A percentile compares a stretch with the other conserved stretches of the same genome.
phyloP scores from a whole-genome alignment of 306 rosid genomes.

The Astragalus membranaceus region DNA sequence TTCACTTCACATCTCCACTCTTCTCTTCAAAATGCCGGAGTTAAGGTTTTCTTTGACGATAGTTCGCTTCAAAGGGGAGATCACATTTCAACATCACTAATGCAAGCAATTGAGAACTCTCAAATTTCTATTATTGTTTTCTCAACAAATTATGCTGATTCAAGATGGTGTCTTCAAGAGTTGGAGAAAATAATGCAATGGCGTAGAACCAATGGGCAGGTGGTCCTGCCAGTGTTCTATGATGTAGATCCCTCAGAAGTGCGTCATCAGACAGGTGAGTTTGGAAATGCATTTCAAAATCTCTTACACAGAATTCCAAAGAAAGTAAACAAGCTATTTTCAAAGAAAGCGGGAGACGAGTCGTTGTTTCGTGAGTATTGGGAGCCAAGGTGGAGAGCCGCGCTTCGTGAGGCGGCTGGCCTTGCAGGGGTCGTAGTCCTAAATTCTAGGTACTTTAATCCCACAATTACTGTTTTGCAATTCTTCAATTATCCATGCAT shows the following conservation, averaged over 20 bases:
- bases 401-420: background rate
- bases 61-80: background rate
- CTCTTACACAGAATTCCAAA: background rate
- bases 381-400: background rate
- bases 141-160: background rate
- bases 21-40: background rate
- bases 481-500: background rate
- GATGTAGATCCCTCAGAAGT: background rate
- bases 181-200: background rate
- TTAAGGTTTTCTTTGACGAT: background rate
- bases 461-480: background rate
- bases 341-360: background rate
- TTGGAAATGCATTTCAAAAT: background rate
- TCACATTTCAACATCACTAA: background rate
- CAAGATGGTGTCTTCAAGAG: background rate
- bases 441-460: background rate
- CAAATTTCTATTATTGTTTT: background rate
- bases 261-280: background rate
- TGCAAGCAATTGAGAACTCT: background rate
- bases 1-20: background rate
- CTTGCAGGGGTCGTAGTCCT: background rate
- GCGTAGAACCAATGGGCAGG: background rate
- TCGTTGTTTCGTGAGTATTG: background rate
- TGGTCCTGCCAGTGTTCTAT: conserved; percentile 1
- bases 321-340: no score